Percentiles rank a stretch among this genome's conserved stretches.
These are phyloP conservation scores for Solanum infundibuliforme DNA, from an alignment of 257 asterid species.

Conservation along the genomic window DNA sequence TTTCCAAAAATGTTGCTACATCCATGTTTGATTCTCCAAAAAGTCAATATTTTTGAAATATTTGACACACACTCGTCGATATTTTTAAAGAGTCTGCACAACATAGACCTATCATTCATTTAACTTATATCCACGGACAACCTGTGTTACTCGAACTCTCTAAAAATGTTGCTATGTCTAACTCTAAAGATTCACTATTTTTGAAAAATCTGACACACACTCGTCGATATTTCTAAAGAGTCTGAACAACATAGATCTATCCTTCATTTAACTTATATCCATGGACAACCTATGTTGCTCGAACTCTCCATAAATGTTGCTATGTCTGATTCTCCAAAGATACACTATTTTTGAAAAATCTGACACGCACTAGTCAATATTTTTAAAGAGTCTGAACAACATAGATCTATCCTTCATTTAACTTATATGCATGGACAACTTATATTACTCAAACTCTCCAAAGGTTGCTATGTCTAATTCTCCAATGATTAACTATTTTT, in stretches of 20 bases:
- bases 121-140: not conserved
- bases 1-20: not conserved
- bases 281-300: not conserved
- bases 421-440: not conserved
- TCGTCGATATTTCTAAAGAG: not conserved
- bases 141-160: not conserved
- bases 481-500: not conserved
- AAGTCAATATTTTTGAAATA: fast-evolving
- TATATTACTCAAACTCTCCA: not conserved
- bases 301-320: not conserved
- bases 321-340: not conserved
- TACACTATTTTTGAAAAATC: not conserved
- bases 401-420: not conserved
- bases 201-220: not conserved
- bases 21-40: not conserved
- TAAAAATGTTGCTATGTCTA: not conserved
- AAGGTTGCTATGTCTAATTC: not conserved
- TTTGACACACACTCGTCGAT: not conserved
- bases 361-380: not conserved
- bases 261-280: not conserved
- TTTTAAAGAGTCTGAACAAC: not conserved
- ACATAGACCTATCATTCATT: not conserved
- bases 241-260: not conserved
- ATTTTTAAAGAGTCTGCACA: not conserved
- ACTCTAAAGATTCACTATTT: not conserved